phyloP scores from a whole-genome alignment of 2,329 filamentous ascomycete species.

The Knoxdaviesia proteae region DNA sequence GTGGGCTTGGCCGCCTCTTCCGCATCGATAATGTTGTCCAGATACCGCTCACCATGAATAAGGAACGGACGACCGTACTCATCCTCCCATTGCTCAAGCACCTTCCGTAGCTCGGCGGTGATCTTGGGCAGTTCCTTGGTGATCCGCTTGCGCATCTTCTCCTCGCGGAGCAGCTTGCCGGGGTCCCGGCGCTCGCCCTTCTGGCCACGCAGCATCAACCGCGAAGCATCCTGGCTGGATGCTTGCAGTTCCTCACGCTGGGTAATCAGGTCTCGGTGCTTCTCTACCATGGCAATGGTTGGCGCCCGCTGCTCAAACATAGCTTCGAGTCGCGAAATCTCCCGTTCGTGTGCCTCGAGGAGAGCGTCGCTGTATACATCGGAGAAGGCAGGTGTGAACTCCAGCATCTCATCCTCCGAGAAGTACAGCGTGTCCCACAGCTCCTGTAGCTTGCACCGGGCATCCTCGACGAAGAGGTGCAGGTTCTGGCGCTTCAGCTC shows the following conservation, averaged over 20 bases:
- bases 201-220: constrained; percentile 73
- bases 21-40: constrained; percentile 38
- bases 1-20: constrained; percentile 35
- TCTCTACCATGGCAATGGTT: constrained; percentile 63
- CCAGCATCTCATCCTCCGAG: constrained; percentile 95
- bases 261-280: constrained; percentile 58
- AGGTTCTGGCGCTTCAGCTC: constrained; percentile 91
- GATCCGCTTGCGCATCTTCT: constrained; percentile 97
- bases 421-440: constrained; percentile 90
- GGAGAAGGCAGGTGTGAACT: constrained; percentile 91
- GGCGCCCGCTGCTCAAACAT: constrained; percentile 76
- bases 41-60: constrained; percentile 77
- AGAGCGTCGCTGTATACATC: constrained; percentile 94
- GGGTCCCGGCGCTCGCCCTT: constrained; percentile 92
- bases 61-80: constrained; percentile 87
- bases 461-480: constrained; percentile 89
- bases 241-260: constrained; percentile 76
- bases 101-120: constrained; percentile 59
- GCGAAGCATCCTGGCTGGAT: constrained; percentile 85
- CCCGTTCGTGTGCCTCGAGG: constrained; percentile 81
- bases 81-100: constrained; percentile 75
- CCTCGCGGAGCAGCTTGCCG: constrained; percentile 77
- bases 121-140: constrained; percentile 90
- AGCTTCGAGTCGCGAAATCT: constrained; percentile 62
- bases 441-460: constrained; percentile 73